A percentile compares a stretch with the other conserved stretches of the same genome.
phyloP scores from a whole-genome alignment of 2,329 filamentous ascomycete species.

The Leptographium galeiforme region DNA sequence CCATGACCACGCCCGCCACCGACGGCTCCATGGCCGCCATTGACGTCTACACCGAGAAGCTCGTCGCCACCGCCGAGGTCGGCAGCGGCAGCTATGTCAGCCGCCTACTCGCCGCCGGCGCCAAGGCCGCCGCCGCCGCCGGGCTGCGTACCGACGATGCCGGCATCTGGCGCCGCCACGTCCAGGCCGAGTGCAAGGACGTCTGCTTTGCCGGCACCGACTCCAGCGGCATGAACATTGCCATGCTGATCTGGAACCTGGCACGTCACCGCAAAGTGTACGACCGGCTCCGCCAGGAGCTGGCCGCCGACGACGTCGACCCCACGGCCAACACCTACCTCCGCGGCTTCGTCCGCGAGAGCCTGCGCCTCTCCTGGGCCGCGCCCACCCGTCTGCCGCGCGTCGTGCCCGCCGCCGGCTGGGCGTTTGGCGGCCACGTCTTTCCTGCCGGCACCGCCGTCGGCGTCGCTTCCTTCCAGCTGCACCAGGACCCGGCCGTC shows the following conservation, averaged over 20 bases:
- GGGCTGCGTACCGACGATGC: not conserved
- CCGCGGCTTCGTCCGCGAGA: slow-evolving; percentile 9
- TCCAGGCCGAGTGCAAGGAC: slow-evolving; percentile 7
- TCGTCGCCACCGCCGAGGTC: not conserved
- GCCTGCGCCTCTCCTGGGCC: slow-evolving; percentile 10
- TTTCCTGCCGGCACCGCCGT: slow-evolving; percentile 14
- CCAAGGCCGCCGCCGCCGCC: not conserved
- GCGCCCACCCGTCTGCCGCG: slow-evolving; percentile 9
- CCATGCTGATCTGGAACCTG: slow-evolving; percentile 7
- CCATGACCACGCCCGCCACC: not conserved
- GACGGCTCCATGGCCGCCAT: slow-evolving; percentile 2
- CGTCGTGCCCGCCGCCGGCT: slow-evolving; percentile 3
- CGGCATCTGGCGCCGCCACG: not conserved
- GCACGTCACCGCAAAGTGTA: not conserved
- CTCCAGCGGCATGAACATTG: slow-evolving; percentile 9
- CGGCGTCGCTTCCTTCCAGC: slow-evolving; percentile 10
- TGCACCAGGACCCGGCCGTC: slow-evolving; percentile 11
- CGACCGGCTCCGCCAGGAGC: not conserved
- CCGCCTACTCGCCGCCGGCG: not conserved
- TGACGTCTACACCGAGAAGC: slow-evolving; percentile 1
- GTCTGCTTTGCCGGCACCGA: slow-evolving; percentile 9
- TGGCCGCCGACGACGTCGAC: not conserved
- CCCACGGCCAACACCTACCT: slow-evolving; percentile 5
- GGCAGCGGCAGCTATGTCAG: slow-evolving; percentile 5
- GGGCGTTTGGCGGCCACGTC: slow-evolving; percentile 8